phyloP scores from a whole-genome alignment of 805 yeast species.

The Schizosaccharomyces octosporus region DNA sequence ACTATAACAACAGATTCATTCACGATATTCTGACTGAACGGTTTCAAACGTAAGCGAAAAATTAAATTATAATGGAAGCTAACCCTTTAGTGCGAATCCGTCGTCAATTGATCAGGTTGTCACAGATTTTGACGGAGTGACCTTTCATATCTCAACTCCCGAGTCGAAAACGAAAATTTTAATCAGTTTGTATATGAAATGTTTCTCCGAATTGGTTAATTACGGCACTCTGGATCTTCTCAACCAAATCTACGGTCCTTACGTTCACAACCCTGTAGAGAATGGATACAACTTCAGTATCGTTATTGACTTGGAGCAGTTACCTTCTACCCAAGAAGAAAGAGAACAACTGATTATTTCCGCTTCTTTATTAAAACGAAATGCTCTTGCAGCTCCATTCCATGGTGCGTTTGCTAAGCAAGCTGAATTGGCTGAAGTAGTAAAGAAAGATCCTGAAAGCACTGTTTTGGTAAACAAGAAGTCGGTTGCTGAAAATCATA shows the following conservation, averaged over 20 bases:
- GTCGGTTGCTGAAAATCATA: slow-evolving; percentile 27
- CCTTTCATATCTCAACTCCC: slow-evolving; percentile 79
- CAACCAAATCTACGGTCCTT: slow-evolving; percentile 23
- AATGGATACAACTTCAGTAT: slow-evolving; percentile 63
- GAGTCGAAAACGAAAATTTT: slow-evolving; percentile 40
- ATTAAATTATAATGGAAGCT: slow-evolving; percentile 15
- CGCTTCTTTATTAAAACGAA: slow-evolving; percentile 56
- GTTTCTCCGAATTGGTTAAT: slow-evolving; percentile 46
- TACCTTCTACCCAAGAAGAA: not conserved
- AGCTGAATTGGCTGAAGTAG: slow-evolving; percentile 18
- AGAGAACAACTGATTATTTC: slow-evolving; percentile 16
- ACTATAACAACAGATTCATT: slow-evolving; percentile 59
- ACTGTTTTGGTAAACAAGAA: not conserved
- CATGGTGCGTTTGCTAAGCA: slow-evolving; percentile 47
- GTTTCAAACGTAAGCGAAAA: slow-evolving; percentile 15
- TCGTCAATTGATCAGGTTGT: slow-evolving; percentile 49
- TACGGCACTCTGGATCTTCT: slow-evolving; percentile 27
- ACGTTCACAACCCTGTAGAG: slow-evolving; percentile 25
- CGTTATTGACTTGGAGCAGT: slow-evolving; percentile 30
- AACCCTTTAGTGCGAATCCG: slow-evolving; percentile 1
- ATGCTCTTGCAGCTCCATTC: slow-evolving; percentile 81
- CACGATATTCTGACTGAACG: slow-evolving; percentile 60
- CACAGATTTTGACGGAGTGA: slow-evolving; percentile 88
- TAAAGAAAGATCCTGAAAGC: slow-evolving; percentile 8
- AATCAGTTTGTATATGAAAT: slow-evolving; percentile 47